Evolutionary conservation across 2,329 filamentous ascomycete genomes (phyloP), one percentile per base, ranked within the genome.

Genomic region (Verticillium dahliae): DNA sequence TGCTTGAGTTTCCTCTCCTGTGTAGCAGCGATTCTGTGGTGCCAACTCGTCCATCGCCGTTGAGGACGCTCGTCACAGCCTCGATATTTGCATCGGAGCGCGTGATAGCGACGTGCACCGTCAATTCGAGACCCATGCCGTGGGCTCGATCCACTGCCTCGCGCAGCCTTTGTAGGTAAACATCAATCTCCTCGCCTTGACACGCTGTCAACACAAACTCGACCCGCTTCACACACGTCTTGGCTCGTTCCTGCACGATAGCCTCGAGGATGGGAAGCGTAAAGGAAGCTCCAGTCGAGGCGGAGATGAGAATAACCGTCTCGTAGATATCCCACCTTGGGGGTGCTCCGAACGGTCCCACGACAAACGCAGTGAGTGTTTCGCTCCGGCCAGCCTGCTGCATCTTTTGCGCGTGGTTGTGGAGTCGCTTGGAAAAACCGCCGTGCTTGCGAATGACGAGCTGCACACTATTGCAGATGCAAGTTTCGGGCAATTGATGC

Each of bases 241-340:
- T 72, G 1, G 62, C 65, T 10, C 72, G 72, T 0, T 74, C 70
- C 37, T 76, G 74, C 1, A 85, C 75, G 1, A 85, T 74, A 63
- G 78, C 80, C 65, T 87, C 84, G 0, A 87, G 73, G 3, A 87
- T 83, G 0, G 85, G 84, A 6, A 87, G 71, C 1, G 82, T 85
- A 61, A 85, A 87, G 3, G 84, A 87, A 1, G 84, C 81, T n/a
- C 85, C 85, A 0, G 85, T 88, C 0, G 85, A 87, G 0, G 85
- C 85, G 0, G 84, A 85, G 52, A 87, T 81, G 3, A 88, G 74
- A 4, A 88, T 73, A 54, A 87, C 70, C 0, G 83, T 85, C 70
- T 87, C 85, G 68, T 82, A 87, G 0, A 81, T 75, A 57, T 85
- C 77, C 81, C 83, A 86, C 4, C 76, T 74, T 0, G 84, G 82